Evolutionary conservation across 306 rosid genomes (phyloP).

Genomic region (Mimosa pudica): DNA sequence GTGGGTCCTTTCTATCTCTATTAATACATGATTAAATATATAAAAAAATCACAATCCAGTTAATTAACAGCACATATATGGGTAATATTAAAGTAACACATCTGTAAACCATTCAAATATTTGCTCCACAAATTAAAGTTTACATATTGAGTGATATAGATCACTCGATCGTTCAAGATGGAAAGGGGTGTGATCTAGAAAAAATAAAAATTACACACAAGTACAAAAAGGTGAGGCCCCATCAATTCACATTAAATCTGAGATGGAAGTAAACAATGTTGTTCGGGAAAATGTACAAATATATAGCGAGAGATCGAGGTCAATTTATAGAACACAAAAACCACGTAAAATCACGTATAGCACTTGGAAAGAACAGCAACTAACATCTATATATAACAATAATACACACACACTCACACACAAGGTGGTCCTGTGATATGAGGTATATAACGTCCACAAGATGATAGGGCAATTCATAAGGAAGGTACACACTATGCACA

Average conservation of each 20-base stretch:
- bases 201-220: not conserved
- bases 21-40: too few relatives aligned
- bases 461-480: conserved; percentile 38
- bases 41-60: too few relatives aligned
- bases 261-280: not conserved
- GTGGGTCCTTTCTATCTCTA: too few relatives aligned
- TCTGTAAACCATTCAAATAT: too few relatives aligned
- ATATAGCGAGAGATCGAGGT: not conserved
- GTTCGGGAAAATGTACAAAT: not conserved
- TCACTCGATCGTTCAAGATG: not conserved
- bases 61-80: too few relatives aligned
- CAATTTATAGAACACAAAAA: not conserved
- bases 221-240: conserved; percentile 24
- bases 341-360: not conserved
- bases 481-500: conserved; percentile 44
- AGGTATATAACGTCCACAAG: conserved; percentile 42
- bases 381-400: not conserved
- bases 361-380: not conserved
- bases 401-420: not conserved
- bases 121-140: too few relatives aligned
- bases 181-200: not conserved
- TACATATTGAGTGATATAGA: too few relatives aligned
- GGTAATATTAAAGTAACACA: too few relatives aligned
- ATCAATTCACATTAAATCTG: not conserved
- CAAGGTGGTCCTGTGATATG: conserved; percentile 44